Conservation (phyloP, 768 basidiomycete genomes). For the Pholiota molesta region DNA sequence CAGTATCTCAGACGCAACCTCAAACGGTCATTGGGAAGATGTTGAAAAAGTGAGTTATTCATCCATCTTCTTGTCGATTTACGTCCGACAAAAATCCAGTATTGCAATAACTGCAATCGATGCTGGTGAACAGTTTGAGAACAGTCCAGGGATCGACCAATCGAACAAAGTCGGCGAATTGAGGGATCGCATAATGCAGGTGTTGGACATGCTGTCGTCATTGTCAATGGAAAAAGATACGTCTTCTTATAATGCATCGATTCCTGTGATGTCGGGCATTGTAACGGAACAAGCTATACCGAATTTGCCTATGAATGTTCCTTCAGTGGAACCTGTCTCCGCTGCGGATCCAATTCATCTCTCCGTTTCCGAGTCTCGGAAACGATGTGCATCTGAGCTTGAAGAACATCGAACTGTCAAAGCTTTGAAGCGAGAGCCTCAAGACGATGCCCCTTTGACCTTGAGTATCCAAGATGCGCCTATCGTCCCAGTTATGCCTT, state of each 20-base stretch:
- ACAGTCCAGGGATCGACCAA: conserved; percentile 49
- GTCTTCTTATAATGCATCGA: conserved; percentile 9
- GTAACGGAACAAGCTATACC: conserved; percentile 15
- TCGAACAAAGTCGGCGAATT: conserved; percentile 57
- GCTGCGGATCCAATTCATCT: conserved; percentile 30
- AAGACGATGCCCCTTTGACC: conserved; percentile 42
- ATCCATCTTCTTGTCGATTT: conserved; percentile 17
- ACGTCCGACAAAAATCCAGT: conserved; percentile 35
- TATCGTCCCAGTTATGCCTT: conserved; percentile 15
- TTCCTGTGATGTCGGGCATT: conserved; percentile 16
- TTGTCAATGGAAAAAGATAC: conserved; percentile 32
- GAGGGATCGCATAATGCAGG: conserved; percentile 53
- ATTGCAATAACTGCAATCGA: conserved; percentile 64
- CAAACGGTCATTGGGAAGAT: conserved; percentile 46
- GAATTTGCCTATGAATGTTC: conserved; percentile 11
- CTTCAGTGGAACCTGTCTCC: conserved; percentile 16
- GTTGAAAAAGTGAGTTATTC: conserved; percentile 49
- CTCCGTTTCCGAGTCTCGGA: conserved; percentile 41
- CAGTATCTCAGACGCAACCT: conserved; percentile 25
- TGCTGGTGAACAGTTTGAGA: conserved; percentile 52
- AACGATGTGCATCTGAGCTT: conserved; percentile 46
- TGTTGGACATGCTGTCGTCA: conserved; percentile 56
- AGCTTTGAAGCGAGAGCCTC: conserved; percentile 51
- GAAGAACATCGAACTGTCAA: conserved; percentile 47
- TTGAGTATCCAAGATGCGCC: conserved; percentile 26